These are phyloP conservation scores for Colletotrichum eleusines DNA, from an alignment of 2,329 filamentous ascomycete genomes.

Conservation along the genomic window DNA sequence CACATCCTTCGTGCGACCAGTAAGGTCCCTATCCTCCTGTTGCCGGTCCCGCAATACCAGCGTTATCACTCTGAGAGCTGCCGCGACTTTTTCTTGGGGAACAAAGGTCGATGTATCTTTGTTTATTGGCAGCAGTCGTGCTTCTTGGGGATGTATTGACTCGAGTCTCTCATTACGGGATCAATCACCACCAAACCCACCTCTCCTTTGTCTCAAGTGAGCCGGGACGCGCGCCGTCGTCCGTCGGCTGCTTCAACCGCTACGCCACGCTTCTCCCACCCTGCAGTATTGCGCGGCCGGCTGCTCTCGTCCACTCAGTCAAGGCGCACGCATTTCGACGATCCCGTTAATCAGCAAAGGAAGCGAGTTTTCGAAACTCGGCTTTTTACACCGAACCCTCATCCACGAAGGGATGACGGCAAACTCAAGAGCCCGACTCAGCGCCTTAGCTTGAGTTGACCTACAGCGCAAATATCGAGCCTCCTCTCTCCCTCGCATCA, in stretches of 20 bases:
- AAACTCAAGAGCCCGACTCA: background rate
- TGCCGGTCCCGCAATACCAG: slow-evolving; percentile 17
- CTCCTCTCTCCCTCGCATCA: slow-evolving; percentile 31
- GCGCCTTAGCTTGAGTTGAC: background rate
- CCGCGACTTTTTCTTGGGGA: background rate
- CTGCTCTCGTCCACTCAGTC: slow-evolving; percentile 8
- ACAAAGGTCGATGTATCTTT: background rate
- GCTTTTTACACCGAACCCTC: background rate
- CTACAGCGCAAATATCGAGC: background rate
- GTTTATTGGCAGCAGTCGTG: slow-evolving; percentile 9
- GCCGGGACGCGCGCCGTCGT: slow-evolving; percentile 17
- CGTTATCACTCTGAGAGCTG: slow-evolving; percentile 25
- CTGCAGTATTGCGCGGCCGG: background rate
- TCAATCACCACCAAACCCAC: background rate
- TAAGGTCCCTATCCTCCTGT: slow-evolving; percentile 15
- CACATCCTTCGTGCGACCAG: background rate
- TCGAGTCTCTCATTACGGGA: background rate
- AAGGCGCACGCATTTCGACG: slow-evolving; percentile 4
- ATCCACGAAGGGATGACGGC: background rate
- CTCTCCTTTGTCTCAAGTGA: slow-evolving; percentile 24
- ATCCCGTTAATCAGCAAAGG: slow-evolving; percentile 27
- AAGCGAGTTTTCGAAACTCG: slow-evolving; percentile 13
- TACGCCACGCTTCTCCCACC: slow-evolving; percentile 18
- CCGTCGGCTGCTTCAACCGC: slow-evolving; percentile 14
- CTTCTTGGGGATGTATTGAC: background rate